These are phyloP conservation scores for Leishmania tarentolae DNA, from an alignment of 208 protist genomes.

Conservation along the genomic window DNA sequence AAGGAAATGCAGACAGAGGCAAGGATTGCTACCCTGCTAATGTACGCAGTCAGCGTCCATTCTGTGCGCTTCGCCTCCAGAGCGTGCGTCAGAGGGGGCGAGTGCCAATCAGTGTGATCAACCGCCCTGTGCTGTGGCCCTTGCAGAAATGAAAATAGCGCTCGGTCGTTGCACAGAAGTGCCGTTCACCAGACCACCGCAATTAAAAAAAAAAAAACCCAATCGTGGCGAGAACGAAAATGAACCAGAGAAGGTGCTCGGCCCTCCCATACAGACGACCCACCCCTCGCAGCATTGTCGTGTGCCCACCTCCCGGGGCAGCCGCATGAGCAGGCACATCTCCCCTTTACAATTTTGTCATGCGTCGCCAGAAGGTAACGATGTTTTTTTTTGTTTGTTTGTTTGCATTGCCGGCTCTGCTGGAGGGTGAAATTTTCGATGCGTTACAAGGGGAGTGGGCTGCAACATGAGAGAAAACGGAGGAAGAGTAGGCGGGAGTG, in stretches of 20 bases:
- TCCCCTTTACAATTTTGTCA: neutral
- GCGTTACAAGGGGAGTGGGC: neutral
- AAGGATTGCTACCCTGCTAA: neutral
- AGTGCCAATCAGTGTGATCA: neutral
- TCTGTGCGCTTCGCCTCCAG: neutral
- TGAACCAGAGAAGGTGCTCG: neutral
- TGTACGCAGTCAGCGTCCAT: neutral
- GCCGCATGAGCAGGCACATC: neutral
- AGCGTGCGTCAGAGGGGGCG: neutral
- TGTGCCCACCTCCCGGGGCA: neutral
- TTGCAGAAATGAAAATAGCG: neutral
- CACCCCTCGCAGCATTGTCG: neutral
- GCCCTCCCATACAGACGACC: neutral
- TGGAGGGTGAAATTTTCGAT: neutral
- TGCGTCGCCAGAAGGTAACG: neutral
- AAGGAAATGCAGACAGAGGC: neutral
- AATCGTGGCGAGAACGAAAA: conserved; percentile 8
- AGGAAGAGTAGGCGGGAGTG: neutral
- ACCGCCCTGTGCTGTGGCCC: neutral
- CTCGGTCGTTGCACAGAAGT: neutral
- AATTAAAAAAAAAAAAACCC: no score
- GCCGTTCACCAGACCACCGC: neutral
- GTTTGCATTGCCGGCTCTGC: neutral
- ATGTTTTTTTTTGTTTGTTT: neutral
- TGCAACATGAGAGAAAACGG: neutral